These are phyloP conservation scores for Cutaneotrichosporon mucoides DNA, from an alignment of 1,284 basidiomycete species.

Conservation along the genomic window DNA sequence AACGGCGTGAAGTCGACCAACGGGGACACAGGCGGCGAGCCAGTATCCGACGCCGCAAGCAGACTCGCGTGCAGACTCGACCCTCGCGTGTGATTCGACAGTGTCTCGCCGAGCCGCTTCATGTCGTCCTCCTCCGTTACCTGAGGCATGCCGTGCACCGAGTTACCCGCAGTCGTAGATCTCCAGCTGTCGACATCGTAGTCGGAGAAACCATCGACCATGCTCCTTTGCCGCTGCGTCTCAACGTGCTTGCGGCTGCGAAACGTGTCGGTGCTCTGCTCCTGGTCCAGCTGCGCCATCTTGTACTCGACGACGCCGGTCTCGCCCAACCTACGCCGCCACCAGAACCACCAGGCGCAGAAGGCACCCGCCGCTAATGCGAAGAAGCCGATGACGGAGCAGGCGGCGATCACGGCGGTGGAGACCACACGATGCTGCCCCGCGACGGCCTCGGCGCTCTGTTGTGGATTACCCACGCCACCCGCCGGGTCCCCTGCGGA, in stretches of 20 bases:
- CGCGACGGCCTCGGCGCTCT: conserved; percentile 4
- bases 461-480: neutral
- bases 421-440: conserved; percentile 24
- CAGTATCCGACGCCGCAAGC: neutral
- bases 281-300: conserved; percentile 12
- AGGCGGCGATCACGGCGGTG: conserved; percentile 39
- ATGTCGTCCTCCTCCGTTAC: conserved; percentile 23
- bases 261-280: conserved; percentile 23
- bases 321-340: conserved; percentile 41
- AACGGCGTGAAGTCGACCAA: neutral
- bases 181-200: conserved; percentile 42
- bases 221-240: conserved; percentile 42
- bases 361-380: conserved; percentile 39
- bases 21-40: neutral
- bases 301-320: conserved; percentile 34
- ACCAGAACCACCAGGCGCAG: conserved; percentile 48
- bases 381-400: conserved; percentile 42
- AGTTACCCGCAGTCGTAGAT: conserved; percentile 33
- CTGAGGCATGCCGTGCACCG: conserved; percentile 33
- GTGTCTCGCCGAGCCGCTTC: neutral
- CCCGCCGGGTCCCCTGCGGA: conserved; percentile 13
- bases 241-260: conserved; percentile 40
- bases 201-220: conserved; percentile 47
- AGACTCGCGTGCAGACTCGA: conserved; percentile 14
- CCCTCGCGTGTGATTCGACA: conserved; percentile 14